Evolutionary conservation across 371 early-diverging fungal genomes (phyloP).

Genomic region (Lichtheimia corymbifera): DNA sequence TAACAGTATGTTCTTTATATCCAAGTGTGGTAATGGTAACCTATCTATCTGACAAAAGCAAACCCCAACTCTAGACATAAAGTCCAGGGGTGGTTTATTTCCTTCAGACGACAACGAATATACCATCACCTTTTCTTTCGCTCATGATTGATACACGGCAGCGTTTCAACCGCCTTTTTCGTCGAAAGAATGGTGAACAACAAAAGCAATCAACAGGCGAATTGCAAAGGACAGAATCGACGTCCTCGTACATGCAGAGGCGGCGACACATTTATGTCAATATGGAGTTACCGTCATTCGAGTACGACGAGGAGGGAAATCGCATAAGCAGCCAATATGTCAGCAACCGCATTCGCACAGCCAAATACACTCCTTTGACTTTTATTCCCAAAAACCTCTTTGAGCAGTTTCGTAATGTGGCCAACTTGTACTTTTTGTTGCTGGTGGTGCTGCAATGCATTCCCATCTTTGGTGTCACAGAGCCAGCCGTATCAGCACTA

Average conservation of each 20-base stretch:
- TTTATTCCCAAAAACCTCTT: slow-evolving; percentile 89
- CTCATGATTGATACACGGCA: slow-evolving; percentile 8
- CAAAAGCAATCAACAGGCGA: slow-evolving; percentile 5
- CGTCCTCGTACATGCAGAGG: slow-evolving; percentile 44
- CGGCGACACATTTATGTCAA: slow-evolving; percentile 47
- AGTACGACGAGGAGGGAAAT: slow-evolving; percentile 33
- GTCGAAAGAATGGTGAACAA: slow-evolving; percentile 15
- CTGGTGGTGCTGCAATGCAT: slow-evolving; percentile 76
- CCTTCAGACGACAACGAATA: no score
- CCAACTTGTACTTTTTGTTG: slow-evolving; percentile 94
- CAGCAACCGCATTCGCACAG: slow-evolving; percentile 75
- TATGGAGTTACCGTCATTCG: slow-evolving; percentile 33
- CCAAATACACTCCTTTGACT: slow-evolving; percentile 82
- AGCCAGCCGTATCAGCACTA: slow-evolving; percentile 79
- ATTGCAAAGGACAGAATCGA: slow-evolving; percentile 36
- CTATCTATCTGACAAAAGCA: background rate
- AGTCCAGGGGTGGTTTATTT: no score
- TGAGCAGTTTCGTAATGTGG: slow-evolving; percentile 86
- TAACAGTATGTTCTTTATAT: no score
- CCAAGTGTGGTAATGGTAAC: no score
- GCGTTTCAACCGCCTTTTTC: slow-evolving; percentile 12
- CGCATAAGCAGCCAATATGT: slow-evolving; percentile 24
- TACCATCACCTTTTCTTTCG: background rate
- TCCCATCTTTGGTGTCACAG: slow-evolving; percentile 75
- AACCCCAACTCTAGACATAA: background rate